Conservation (phyloP, 768 basidiomycete genomes). For the Suillus spraguei region DNA sequence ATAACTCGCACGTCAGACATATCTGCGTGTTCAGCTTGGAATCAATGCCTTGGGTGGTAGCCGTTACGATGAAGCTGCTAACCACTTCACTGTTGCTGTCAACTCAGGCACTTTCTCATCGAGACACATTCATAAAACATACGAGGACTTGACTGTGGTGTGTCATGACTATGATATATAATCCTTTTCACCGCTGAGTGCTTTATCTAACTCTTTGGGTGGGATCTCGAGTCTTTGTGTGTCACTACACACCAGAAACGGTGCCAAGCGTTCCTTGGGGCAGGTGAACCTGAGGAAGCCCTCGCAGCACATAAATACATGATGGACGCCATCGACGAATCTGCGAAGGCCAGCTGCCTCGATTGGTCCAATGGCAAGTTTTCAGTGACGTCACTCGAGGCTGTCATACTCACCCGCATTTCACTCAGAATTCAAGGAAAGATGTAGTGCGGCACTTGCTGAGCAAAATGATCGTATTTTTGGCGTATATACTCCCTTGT, state of each 20-base stretch:
- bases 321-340: background rate
- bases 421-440: background rate
- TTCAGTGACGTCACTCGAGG: background rate
- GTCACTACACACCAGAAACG: background rate
- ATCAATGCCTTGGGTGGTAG: background rate
- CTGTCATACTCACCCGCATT: background rate
- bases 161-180: no score
- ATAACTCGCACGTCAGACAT: background rate
- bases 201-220: background rate
- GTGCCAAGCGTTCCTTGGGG: background rate
- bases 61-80: background rate
- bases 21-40: background rate
- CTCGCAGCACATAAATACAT: background rate
- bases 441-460: background rate
- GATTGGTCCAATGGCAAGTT: background rate
- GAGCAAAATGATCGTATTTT: background rate
- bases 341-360: background rate
- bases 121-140: background rate
- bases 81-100: background rate
- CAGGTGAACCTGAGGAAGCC: background rate
- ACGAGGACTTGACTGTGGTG: background rate
- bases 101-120: background rate
- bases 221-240: background rate
- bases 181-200: background rate
- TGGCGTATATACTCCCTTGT: background rate